These are phyloP conservation scores for Peniophora sp. DNA, from an alignment of 1,284 basidiomycete species.

Conservation along the genomic window DNA sequence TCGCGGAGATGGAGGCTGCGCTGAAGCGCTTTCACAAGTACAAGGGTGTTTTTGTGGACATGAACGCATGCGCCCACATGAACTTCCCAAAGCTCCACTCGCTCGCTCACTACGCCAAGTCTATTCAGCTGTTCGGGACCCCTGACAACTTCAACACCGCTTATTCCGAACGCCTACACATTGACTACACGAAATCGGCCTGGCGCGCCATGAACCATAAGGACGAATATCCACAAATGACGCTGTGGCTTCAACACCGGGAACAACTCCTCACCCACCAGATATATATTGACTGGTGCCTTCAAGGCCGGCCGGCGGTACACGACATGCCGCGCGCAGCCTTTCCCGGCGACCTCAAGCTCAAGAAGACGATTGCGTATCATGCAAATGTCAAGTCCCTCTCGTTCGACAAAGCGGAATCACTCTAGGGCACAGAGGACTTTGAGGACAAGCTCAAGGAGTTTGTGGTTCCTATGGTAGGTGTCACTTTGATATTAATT, in stretches of 20 bases:
- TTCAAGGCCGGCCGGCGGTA: not conserved
- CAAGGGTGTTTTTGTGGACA: slow-evolving; percentile 14
- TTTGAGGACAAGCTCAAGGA: not conserved
- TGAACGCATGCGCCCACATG: slow-evolving; percentile 9
- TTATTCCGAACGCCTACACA: slow-evolving; percentile 21
- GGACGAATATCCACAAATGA: slow-evolving; percentile 25
- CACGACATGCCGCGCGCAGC: not conserved
- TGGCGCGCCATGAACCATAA: slow-evolving; percentile 22
- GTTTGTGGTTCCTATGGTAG: too few species aligned
- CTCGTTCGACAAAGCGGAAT: not conserved
- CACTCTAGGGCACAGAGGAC: not conserved
- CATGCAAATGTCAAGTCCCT: not conserved
- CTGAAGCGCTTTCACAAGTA: slow-evolving; percentile 15
- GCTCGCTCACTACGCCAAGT: slow-evolving; percentile 17
- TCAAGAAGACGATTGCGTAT: not conserved
- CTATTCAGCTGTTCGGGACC: slow-evolving; percentile 19
- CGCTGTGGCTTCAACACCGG: slow-evolving; percentile 21
- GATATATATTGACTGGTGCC: not conserved
- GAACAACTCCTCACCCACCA: slow-evolving; percentile 14
- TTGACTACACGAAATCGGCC: slow-evolving; percentile 24
- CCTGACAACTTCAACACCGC: slow-evolving; percentile 25
- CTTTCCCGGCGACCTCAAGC: not conserved
- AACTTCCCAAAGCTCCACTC: slow-evolving; percentile 16
- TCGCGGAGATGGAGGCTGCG: slow-evolving; percentile 10
- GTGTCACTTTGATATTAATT: too few species aligned